Evolutionary conservation across 768 basidiomycete species (phyloP).

Genomic region (Tulasnella sp.): DNA sequence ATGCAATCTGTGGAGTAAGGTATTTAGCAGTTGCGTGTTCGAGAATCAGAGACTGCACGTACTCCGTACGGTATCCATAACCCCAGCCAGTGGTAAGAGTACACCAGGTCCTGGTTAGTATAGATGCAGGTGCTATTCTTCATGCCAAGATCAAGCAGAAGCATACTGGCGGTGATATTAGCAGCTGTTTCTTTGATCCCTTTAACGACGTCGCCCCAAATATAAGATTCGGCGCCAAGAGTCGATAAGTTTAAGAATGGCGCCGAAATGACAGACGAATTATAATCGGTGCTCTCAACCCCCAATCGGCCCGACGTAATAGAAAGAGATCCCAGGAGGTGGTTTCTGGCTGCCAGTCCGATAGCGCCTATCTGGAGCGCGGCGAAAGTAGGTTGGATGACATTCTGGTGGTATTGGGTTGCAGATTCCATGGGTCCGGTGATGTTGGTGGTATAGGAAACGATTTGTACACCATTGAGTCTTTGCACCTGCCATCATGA

Average conservation of each 20-base stretch:
- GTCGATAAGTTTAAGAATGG: background rate
- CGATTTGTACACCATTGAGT: background rate
- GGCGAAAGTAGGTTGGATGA: background rate
- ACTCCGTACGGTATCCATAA: background rate
- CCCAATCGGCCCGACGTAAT: background rate
- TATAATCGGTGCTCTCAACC: background rate
- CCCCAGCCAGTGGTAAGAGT: background rate
- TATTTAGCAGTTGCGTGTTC: too few species aligned
- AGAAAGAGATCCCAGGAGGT: background rate
- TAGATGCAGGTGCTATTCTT: background rate
- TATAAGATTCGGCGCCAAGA: background rate
- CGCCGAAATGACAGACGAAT: background rate
- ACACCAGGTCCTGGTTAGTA: background rate
- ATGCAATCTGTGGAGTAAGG: background rate
- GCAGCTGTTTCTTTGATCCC: background rate
- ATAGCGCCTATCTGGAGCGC: background rate
- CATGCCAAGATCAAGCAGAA: background rate
- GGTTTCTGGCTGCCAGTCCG: background rate
- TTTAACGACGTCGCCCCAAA: background rate
- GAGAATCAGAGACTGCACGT: background rate
- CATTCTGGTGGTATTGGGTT: background rate
- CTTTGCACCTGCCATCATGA: background rate
- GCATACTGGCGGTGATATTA: conserved; percentile 1
- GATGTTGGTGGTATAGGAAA: background rate
- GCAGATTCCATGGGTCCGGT: background rate